Base-by-base conservation (phyloP, 306 rosid species). In the Dicorynia guianensis region DNA sequence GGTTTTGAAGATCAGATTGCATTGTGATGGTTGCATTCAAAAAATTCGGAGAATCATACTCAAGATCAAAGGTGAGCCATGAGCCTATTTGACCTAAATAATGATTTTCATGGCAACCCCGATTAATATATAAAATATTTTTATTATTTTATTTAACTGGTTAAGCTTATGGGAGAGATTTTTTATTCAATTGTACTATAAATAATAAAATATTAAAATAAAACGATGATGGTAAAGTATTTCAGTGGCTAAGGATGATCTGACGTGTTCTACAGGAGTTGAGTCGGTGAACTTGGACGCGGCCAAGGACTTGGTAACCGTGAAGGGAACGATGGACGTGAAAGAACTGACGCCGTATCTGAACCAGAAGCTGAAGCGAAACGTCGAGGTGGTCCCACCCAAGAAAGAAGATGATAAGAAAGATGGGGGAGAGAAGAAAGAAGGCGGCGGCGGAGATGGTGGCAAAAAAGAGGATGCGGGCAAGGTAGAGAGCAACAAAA, bases 11-110 rank as follows among this genome's bases (percentile, higher is more conserved):
- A 89, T 89, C 46, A 85, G 79, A 60, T 75, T 95, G 69, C 99
- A 95, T 76, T 95, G 99, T 18, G 99, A 92, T 0, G 97, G 93
- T 4, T 95, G 99, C 80, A 82, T 87, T 8, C 74, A 77, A 3
- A 95, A 95, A 82, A 89, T 95, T 72, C 80, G 74, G 18, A 89
- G 63, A 79, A 79, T 81, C 69, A 81, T 92, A 62, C 52, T 11
- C 63, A 90, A 81, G 48, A 65, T 43, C 48, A 83, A 84, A 63
- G 99, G 99, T 90, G 61, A 82, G 82, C 49, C 55, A 12, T 6
- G 7, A 20, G 4, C 8, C 30, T 25, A 42, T 58, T 63, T 64
- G 76, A 64, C 83, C 69, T 44, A 8, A 35, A 43, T 62, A 67
- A 62, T 63, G 11, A 61, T 18, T 52, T 25, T 0, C 30, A 25